phyloP scores from a whole-genome alignment of 495 filamentous ascomycete species.

The Alectoria sarmentosa region DNA sequence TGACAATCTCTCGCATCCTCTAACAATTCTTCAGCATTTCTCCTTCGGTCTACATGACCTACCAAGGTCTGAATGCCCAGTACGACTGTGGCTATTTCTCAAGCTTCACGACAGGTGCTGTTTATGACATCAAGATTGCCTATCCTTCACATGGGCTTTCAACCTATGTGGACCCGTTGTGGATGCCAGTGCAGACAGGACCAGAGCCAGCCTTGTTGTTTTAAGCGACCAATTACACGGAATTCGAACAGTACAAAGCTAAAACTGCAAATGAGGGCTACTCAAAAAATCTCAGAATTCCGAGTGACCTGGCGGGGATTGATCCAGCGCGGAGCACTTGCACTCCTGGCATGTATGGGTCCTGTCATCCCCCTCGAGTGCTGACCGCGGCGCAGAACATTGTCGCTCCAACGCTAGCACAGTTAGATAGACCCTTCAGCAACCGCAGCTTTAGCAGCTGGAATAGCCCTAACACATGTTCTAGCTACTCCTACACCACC shows the following conservation, averaged over 20 bases:
- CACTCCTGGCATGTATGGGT: constrained; percentile 5
- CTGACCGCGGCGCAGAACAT: background rate
- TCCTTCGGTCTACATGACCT: constrained; percentile 10
- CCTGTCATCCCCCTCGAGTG: background rate
- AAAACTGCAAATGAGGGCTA: background rate
- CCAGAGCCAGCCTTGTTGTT: background rate
- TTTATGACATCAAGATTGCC: background rate
- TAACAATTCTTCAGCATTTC: constrained; percentile 3
- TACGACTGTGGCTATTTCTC: constrained; percentile 3
- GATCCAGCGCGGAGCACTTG: constrained; percentile 3
- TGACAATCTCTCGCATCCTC: background rate
- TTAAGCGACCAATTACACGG: background rate
- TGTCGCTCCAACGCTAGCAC: background rate
- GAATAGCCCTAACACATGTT: background rate
- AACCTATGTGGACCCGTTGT: background rate
- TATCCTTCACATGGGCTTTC: background rate
- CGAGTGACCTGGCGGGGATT: background rate
- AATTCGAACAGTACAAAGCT: background rate
- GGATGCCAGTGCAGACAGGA: background rate
- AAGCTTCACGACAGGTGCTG: background rate
- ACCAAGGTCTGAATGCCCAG: background rate
- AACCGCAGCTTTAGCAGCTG: constrained; percentile 2
- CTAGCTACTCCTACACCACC: background rate
- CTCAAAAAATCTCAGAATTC: constrained; percentile 2
- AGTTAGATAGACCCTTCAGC: background rate